phyloP scores from a whole-genome alignment of 2,329 filamentous ascomycete species.

The Penicillium crustosum region DNA sequence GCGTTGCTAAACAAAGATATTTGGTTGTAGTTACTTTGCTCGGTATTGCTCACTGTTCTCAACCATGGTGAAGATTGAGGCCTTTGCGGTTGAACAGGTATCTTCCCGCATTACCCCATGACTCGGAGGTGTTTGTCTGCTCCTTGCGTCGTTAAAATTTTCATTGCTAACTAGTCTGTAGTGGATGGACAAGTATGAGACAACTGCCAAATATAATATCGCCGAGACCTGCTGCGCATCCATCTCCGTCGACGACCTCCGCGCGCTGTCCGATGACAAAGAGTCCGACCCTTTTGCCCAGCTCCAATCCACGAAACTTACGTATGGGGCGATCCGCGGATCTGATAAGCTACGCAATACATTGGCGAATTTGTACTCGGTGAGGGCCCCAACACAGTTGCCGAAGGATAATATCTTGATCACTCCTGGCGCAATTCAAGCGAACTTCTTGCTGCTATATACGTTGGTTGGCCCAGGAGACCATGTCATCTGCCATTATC shows the following conservation, averaged over 20 bases:
- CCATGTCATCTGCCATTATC: slow-evolving; percentile 83
- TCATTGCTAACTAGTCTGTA: slow-evolving; percentile 25
- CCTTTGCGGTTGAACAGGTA: slow-evolving; percentile 65
- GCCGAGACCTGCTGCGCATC: slow-evolving; percentile 59
- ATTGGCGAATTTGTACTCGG: slow-evolving; percentile 65
- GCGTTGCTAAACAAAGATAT: background rate
- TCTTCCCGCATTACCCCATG: slow-evolving; percentile 36
- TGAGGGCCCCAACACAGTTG: slow-evolving; percentile 50
- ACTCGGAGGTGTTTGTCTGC: background rate
- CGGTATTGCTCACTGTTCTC: background rate
- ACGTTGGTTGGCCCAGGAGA: slow-evolving; percentile 71
- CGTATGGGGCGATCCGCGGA: slow-evolving; percentile 72
- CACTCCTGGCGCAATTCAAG: slow-evolving; percentile 77
- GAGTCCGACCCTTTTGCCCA: slow-evolving; percentile 45
- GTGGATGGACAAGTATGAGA: slow-evolving; percentile 60
- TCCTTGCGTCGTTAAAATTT: background rate
- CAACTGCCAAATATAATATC: slow-evolving; percentile 55
- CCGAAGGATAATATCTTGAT: slow-evolving; percentile 67
- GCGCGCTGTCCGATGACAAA: slow-evolving; percentile 55
- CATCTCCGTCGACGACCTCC: slow-evolving; percentile 55
- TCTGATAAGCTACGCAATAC: slow-evolving; percentile 63
- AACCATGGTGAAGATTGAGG: slow-evolving; percentile 43
- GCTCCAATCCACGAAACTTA: slow-evolving; percentile 57
- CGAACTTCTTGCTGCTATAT: slow-evolving; percentile 76
- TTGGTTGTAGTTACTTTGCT: background rate